Evolutionary conservation across 148 eudicot genomes (phyloP).

Genomic region (Oxyria digyna): DNA sequence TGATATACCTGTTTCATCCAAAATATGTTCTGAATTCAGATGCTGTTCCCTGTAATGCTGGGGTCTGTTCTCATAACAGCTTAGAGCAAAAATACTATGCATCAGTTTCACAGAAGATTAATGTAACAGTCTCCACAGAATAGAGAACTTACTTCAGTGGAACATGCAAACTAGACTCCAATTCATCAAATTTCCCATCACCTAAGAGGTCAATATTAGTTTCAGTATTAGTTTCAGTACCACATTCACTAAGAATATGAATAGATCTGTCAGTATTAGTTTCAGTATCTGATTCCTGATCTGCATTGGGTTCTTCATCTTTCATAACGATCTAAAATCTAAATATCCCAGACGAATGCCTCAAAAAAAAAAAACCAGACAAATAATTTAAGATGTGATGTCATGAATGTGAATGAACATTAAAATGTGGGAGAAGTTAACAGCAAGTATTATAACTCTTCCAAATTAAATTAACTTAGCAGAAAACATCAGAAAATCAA

Average conservation of each 20-base stretch:
- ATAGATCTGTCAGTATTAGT: neutral
- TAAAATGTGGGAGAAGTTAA: neutral
- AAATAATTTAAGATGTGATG: neutral
- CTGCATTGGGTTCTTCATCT: neutral
- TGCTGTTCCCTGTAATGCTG: slow-evolving; percentile 13
- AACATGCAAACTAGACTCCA: slow-evolving; percentile 17
- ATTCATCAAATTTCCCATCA: slow-evolving; percentile 19
- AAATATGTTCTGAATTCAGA: slow-evolving; percentile 13
- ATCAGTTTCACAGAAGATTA: neutral
- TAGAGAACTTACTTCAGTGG: slow-evolving; percentile 22
- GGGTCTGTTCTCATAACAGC: neutral
- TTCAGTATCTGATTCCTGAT: neutral
- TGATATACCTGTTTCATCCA: slow-evolving; percentile 16
- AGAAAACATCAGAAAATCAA: neutral
- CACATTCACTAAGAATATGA: neutral
- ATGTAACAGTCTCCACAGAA: neutral
- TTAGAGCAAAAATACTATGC: neutral
- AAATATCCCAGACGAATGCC: too few relatives aligned
- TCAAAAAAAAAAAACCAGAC: too few relatives aligned
- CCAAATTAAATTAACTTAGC: neutral
- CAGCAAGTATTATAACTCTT: neutral
- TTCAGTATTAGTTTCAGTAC: too few relatives aligned
- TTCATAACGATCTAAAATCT: neutral
- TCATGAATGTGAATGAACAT: neutral
- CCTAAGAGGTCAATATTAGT: too few relatives aligned